Conservation (phyloP, 306 rosid species). For the Rosa rugosa region DNA sequence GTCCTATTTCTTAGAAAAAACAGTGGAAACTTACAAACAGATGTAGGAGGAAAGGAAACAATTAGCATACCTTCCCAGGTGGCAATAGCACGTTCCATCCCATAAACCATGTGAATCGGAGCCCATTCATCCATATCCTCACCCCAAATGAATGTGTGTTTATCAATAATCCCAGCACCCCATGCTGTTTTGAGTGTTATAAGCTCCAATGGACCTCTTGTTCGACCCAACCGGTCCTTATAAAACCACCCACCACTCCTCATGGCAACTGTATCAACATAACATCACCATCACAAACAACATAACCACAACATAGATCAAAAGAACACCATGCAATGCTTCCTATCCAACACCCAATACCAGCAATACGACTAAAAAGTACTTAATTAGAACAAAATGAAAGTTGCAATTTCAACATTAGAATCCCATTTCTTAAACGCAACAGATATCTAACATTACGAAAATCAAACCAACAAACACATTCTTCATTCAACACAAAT, state of each 20-base stretch:
- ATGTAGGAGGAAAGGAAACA: background rate
- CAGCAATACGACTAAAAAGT: background rate
- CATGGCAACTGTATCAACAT: constrained; percentile 62
- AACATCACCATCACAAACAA: background rate
- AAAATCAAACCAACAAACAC: too few species aligned
- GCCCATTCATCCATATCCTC: constrained; percentile 99
- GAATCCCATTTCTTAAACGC: too few species aligned
- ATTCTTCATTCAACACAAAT: too few species aligned
- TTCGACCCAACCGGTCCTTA: constrained; percentile 89
- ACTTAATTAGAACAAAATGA: background rate
- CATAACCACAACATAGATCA: background rate
- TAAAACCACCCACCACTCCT: constrained; percentile 82
- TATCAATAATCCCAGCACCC: constrained; percentile 92
- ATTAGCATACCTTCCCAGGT: constrained; percentile 89
- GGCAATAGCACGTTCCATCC: constrained; percentile 90
- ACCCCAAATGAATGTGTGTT: constrained; percentile 95
- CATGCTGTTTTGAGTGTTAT: constrained; percentile 82
- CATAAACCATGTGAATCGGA: constrained; percentile 91
- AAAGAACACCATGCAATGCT: constrained; percentile 16
- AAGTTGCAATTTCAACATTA: too few species aligned
- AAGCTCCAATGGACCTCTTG: constrained; percentile 79
- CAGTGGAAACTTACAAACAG: background rate
- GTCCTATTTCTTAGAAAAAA: background rate
- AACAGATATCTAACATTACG: too few species aligned
- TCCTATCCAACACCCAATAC: background rate